phyloP scores from a whole-genome alignment of 2,329 filamentous ascomycete genomes.

The Trichoderma gracile region DNA sequence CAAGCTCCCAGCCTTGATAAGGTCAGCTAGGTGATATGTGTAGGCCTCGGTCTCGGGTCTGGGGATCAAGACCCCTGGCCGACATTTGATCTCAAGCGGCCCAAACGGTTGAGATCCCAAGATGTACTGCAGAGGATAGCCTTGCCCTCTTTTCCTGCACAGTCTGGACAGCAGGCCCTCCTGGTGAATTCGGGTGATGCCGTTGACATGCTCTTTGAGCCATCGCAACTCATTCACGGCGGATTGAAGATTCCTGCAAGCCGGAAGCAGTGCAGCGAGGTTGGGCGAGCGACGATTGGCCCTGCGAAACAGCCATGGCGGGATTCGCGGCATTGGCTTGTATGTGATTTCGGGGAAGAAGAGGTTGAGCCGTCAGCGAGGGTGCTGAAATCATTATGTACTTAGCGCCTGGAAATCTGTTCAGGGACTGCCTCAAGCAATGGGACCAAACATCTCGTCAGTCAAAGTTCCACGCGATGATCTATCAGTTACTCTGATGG shows the following conservation, averaged over 20 bases:
- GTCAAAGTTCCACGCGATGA: no score
- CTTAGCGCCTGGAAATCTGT: not conserved
- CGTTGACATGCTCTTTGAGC: slow-evolving; percentile 62
- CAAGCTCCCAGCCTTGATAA: slow-evolving; percentile 39
- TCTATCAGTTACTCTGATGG: no score
- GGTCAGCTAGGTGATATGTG: slow-evolving; percentile 54
- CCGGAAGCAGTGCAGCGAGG: slow-evolving; percentile 61
- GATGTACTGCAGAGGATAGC: slow-evolving; percentile 85
- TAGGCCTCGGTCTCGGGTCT: slow-evolving; percentile 75
- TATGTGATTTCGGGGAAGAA: not conserved
- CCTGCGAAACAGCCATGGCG: slow-evolving; percentile 56
- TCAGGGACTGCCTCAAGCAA: no score
- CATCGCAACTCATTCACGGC: slow-evolving; percentile 71
- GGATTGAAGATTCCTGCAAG: slow-evolving; percentile 62
- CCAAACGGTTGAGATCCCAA: slow-evolving; percentile 89
- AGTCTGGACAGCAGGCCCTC: slow-evolving; percentile 41
- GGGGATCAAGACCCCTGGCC: slow-evolving; percentile 80
- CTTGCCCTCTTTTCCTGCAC: slow-evolving; percentile 54
- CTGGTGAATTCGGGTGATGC: slow-evolving; percentile 27
- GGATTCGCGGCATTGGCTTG: slow-evolving; percentile 60
- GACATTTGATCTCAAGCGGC: slow-evolving; percentile 73
- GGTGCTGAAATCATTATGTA: no score
- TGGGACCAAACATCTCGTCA: no score
- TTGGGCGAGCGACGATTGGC: slow-evolving; percentile 57
- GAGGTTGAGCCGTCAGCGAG: no score